Evolutionary conservation across 106 monocot genomes (phyloP), one percentile per base, ranked within the genome.

Genomic region (Dendrobium huoshanense): DNA sequence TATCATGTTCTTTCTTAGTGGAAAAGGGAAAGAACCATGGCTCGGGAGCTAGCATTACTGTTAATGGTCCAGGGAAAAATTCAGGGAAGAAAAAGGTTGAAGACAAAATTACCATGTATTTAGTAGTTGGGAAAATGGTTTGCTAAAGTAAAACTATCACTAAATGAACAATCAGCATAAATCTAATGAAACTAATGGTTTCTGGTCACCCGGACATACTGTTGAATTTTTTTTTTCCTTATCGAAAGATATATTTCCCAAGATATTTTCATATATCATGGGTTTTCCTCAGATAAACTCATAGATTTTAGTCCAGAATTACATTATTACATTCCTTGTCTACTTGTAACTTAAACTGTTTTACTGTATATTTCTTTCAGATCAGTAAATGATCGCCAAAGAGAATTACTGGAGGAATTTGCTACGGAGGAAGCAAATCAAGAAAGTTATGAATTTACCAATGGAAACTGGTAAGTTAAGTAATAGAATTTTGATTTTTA

Each of bases 341-440:
- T 70, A 9, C 70, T 15, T 74, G 9, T 44, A 74, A 74, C 41
- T 20, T 20, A 74, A 74, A 3, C 25, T 76, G 45, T 25, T 78
- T 55, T 31, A 48, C 29, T 37, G 7, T 78, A 13, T 40, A 40
- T 78, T 29, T 33, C 48, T 72, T 85, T 45, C 65, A 97, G 99
- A 78, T 84, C 84, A 29, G 88, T 99, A 37, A 99, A 87, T 85
- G 90, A 93, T 55, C 92, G 91, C 17, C 99, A 99, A 76, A 82
- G 90, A 54, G 81, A 82, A 73, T 47, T 99, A n/a, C 77, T 99
- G 86, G 99, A 99, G 84, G 99, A 99, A 83, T 95, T 95, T 89
- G 89, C 91, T 8, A 85, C 87, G 86, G 95, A 93, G 82, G 99
- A 95, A 85, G 85, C 75, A 65, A 73, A 82, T 55, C 82, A 85